Evolutionary conservation across 202 grass and related monocot genomes (phyloP), one percentile per base, ranked within the genome.

Genomic region (Elaeis oleifera): DNA sequence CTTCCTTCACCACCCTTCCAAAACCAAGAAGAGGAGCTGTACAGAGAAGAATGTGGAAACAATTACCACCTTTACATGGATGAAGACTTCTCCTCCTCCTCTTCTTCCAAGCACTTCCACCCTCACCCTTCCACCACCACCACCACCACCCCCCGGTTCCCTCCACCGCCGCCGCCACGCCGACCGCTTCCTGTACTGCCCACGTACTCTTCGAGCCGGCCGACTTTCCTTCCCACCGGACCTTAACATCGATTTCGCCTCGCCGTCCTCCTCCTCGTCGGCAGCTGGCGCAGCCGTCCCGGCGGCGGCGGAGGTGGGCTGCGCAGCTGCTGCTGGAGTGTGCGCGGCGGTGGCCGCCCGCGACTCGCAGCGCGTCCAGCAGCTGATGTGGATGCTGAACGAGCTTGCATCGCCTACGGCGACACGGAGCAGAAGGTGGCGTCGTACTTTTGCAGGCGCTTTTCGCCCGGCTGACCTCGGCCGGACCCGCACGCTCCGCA

Each of bases 361-460:
- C 18, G 85, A 99, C 66, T 89, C 85, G 80, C 82, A 86, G 61
- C 82, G 94, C 29, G 94, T 88, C 48, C 94, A 99, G 78, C 94
- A 99, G 85, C 73, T 99, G 3, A 89, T 90, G 82, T 99, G 88
- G 94, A 99, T 99, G 88, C 85, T 99, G 48, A 99, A 99, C 71
- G 94, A 99, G 83, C 82, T 99, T 5, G 84, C 94, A 13, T 94
- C 94, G 25, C 85, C 32, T 99, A 94, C 59, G 94, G 94, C 56
- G 94, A 99, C 69, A 63, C 82, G 6, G 94, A 99, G 63, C 94
- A 99, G 85, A 99, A 99, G 81, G 73, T 99, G 3, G 77, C 85
- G 4, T 85, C 85, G 25, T 99, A 86, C 74, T 99, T 99, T 76
- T 99, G 18, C 94, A 94, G 86, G 94, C 80, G 0, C 78, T 94